Evolutionary conservation across 371 early-diverging fungal genomes (phyloP).

Genomic region (Dentiscutata heterogama): DNA sequence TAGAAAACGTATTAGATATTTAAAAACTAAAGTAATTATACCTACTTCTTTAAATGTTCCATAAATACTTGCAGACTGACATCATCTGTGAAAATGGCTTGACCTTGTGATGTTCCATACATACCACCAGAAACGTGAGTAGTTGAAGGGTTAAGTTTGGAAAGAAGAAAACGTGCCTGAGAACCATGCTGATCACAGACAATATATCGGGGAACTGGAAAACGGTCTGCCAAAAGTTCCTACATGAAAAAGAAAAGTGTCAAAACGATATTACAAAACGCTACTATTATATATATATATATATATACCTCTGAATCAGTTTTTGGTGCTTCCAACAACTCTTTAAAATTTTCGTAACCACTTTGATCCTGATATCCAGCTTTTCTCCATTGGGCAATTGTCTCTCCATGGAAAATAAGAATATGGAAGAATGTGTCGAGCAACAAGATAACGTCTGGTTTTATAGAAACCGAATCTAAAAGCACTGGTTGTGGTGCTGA

Average conservation of each 20-base stretch:
- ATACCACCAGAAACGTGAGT: slow-evolving; percentile 86
- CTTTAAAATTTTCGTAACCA: slow-evolving; percentile 95
- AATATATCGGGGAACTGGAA: slow-evolving; percentile 99
- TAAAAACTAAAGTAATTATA: neutral
- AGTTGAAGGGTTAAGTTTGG: slow-evolving; percentile 99
- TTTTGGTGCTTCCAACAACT: slow-evolving; percentile 91
- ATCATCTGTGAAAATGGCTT: slow-evolving; percentile 97
- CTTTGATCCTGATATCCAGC: slow-evolving; percentile 92
- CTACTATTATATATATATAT: neutral
- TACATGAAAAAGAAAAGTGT: slow-evolving; percentile 47
- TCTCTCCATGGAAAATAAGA: slow-evolving; percentile 96
- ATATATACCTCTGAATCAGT: slow-evolving; percentile 81
- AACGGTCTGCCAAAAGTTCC: slow-evolving; percentile 93
- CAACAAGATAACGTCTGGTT: slow-evolving; percentile 95
- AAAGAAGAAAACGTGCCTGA: slow-evolving; percentile 99
- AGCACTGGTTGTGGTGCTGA: slow-evolving; percentile 94
- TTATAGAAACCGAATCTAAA: slow-evolving; percentile 97
- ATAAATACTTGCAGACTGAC: slow-evolving; percentile 97
- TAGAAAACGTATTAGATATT: neutral
- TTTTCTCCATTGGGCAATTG: slow-evolving; percentile 94
- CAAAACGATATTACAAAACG: neutral
- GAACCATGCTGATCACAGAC: slow-evolving; percentile 98
- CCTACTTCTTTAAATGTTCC: slow-evolving; percentile 94
- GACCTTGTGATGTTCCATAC: slow-evolving; percentile 69
- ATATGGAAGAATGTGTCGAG: slow-evolving; percentile 99